Evolutionary conservation across 2,329 filamentous ascomycete genomes (phyloP), one percentile per base, ranked within the genome.

Genomic region (Aspergillus tubingensis): DNA sequence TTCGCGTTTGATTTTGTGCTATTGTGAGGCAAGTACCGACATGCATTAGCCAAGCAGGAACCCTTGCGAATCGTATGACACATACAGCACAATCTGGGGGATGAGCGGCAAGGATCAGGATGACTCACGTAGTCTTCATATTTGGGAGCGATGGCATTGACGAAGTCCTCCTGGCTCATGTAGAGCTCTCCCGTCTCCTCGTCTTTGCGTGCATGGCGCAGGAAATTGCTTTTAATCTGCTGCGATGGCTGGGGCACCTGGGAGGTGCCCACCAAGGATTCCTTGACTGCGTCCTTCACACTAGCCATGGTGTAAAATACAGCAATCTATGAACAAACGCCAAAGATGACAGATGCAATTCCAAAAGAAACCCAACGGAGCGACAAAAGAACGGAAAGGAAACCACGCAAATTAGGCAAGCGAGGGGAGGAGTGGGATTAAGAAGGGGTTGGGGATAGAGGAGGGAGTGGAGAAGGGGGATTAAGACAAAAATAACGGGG

Each of bases 1-100:
- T 70, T 96, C 91, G 68, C 94, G 89, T 80, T 92, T 91, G 82
- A 99, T 98, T 79, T 99, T 99, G 83, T 96, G 93, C 94, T 98
- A 73, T 21, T 30, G 39, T 43, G 8, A 25, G 6, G 6, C n/a
- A 10, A 25, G 23, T 10, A 53, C 17, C 21, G 4, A 52, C 38
- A 49, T 43, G 55, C 36, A 57, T 74, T 60, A 73, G 68, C 54
- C 27, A 51, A 55, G 38, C 39, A 53, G 23, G 17, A 6, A 47
- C 32, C 54, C 19, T 43, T 41, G 54, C 41, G 19, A 41, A 27
- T 55, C 39, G 47, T 52, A 65, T 65, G 63, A 67, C 62, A 63
- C 61, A 61, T 62, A 60, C 39, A 52, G 52, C 48, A 49, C 23
- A 54, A 54, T 30, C 50, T 58, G 36, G 32, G 19, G 41, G 38